Conservation (phyloP, 202 grass and related monocot genomes). For the Schoenoplectus triqueter region DNA sequence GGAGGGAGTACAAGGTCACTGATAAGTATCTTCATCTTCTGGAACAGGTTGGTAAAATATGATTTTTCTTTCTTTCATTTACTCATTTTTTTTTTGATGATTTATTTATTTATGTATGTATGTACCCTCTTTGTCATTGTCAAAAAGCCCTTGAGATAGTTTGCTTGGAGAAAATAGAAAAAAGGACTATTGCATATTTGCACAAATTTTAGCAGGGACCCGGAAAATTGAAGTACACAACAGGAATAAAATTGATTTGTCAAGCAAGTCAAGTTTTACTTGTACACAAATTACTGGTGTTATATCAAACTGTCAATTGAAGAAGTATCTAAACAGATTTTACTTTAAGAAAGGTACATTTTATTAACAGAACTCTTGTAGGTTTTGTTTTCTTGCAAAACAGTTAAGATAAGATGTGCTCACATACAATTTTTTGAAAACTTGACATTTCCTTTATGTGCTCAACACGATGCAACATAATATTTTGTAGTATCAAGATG, state of each 20-base stretch:
- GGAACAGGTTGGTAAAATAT: constrained; percentile 55
- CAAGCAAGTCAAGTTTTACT: constrained; percentile 19
- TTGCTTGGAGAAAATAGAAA: constrained; percentile 19
- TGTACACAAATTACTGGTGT: background rate
- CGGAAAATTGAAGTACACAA: background rate
- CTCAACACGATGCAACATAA: background rate
- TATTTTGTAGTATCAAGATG: constrained; percentile 58
- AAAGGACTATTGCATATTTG: background rate
- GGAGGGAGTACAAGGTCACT: constrained; percentile 89
- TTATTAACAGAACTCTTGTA: background rate
- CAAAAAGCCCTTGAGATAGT: constrained; percentile 5
- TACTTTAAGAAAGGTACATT: constrained; percentile 4
- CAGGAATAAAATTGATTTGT: background rate
- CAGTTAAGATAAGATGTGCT: background rate
- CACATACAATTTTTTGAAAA: background rate
- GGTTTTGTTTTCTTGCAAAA: background rate
- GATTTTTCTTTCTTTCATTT: constrained; percentile 27
- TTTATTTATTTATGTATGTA: background rate
- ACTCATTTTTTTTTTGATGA: background rate
- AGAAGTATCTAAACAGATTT: background rate
- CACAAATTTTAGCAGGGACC: constrained; percentile 3
- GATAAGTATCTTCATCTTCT: constrained; percentile 75
- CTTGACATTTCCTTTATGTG: constrained; percentile 16
- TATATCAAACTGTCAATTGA: background rate
- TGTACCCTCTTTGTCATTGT: background rate